These are phyloP conservation scores for Mollisiaceae sp. DNA, from an alignment of 2,329 filamentous ascomycete species.

Conservation along the genomic window DNA sequence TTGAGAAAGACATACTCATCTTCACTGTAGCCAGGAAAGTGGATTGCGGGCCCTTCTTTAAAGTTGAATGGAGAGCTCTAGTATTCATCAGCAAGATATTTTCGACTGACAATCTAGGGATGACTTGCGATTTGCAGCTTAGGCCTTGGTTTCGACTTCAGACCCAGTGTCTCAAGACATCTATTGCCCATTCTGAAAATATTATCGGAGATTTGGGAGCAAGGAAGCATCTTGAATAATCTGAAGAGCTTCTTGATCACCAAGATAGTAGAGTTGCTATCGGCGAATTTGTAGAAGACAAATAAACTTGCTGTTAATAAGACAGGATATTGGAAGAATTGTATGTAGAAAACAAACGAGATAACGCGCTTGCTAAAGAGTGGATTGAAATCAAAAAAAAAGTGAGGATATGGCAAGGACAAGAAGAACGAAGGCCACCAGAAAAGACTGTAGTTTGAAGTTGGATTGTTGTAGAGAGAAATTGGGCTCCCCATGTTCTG, in stretches of 20 bases:
- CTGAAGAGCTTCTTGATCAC: background rate
- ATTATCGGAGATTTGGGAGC: background rate
- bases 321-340: constrained; percentile 14
- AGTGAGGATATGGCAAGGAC: constrained; percentile 25
- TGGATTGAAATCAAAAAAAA: constrained; percentile 18
- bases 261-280: background rate
- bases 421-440: constrained; percentile 26
- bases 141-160: constrained; percentile 29
- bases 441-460: constrained; percentile 13
- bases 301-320: background rate
- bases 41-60: constrained; percentile 55
- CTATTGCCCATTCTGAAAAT: constrained; percentile 19
- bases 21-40: constrained; percentile 59
- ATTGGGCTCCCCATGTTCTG: background rate
- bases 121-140: constrained; percentile 29
- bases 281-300: background rate
- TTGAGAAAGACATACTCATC: constrained; percentile 58
- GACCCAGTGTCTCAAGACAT: constrained; percentile 27
- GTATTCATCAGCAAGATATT: constrained; percentile 19
- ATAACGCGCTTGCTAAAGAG: constrained; percentile 29
- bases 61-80: constrained; percentile 66
- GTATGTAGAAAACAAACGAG: constrained; percentile 6
- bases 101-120: background rate
- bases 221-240: background rate
- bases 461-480: background rate